Evolutionary conservation across 768 basidiomycete species (phyloP), one percentile per base, ranked within the genome.

Genomic region (Pulveroboletus sp.): DNA sequence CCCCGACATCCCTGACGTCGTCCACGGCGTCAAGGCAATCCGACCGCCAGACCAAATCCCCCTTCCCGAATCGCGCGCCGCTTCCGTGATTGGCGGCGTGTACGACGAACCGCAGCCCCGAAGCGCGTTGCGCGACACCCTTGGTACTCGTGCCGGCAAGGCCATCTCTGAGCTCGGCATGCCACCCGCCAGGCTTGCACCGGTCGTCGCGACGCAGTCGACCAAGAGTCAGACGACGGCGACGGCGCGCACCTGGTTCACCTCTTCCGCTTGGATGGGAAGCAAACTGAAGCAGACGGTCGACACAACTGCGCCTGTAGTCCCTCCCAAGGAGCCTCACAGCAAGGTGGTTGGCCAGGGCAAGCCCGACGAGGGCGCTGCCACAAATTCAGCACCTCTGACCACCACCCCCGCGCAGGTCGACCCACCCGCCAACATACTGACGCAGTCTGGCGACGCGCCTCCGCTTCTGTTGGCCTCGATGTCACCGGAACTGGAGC

Each of bases 51-150:
- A 56, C 1, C 50, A 52, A 43, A 46, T 68, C 3, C 56, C 59
- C 14, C 60, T 67, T 14, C 65, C 66, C 13, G 46, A 53, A 32
- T 65, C 68, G n/a, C 65, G 66, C 4, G 65, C 66, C 1, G 62
- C 55, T 14, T 68, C 68, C 1, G 66, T 60, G 43, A 54, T 68
- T 7, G 68, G 61, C 11, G 56, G 65, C 13, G 48, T 58, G 13
- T 56, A 32, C 14, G 64, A 67, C 27, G 61, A 61, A 35, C 58
- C 60, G 7, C 48, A 52, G 35, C 52, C 62, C 13, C 55, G 60
- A 20, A 48, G 47, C 38, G 24, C 37, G 16, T 43, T 52, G 39
- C 49, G 49, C 17, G 56, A 46, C 44, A 49, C n/a, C 40, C n/a
- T 51, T 51, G 45, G 45, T 34, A 46, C 59, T 36, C 37, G 43